Conservation (phyloP, 768 basidiomycete species). For the Mycena filopes region DNA sequence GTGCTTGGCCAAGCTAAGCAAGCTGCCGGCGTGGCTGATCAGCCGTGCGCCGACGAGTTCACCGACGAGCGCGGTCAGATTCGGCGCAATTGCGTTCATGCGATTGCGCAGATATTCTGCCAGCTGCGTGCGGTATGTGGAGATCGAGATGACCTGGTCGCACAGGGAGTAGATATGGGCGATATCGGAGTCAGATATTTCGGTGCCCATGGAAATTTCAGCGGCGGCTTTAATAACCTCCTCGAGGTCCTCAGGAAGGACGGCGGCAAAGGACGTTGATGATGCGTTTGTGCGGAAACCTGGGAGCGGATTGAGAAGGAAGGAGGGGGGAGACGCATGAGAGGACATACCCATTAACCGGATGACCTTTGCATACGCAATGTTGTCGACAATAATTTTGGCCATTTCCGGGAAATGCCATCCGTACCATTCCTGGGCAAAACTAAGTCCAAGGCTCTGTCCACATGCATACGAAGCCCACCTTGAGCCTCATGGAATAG, state of each 20-base stretch:
- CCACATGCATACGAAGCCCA: slow-evolving; percentile 45
- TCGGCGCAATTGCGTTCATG: slow-evolving; percentile 98
- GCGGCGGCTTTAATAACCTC: slow-evolving; percentile 94
- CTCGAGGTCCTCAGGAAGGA: slow-evolving; percentile 98
- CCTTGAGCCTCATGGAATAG: slow-evolving; percentile 99
- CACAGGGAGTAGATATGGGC: slow-evolving; percentile 96
- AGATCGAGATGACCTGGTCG: slow-evolving; percentile 98
- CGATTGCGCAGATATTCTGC: slow-evolving; percentile 97
- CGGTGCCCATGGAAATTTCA: slow-evolving; percentile 99
- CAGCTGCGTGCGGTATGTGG: slow-evolving; percentile 93
- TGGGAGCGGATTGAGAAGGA: slow-evolving; percentile 39
- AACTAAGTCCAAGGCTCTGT: not conserved
- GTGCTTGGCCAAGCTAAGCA: slow-evolving; percentile 96
- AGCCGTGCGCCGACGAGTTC: slow-evolving; percentile 93
- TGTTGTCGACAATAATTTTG: slow-evolving; percentile 97
- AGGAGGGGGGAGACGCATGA: not conserved
- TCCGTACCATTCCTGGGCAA: slow-evolving; percentile 95
- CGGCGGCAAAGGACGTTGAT: slow-evolving; percentile 84
- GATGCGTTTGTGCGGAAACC: slow-evolving; percentile 96
- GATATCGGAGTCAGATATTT: slow-evolving; percentile 97
- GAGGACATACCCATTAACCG: slow-evolving; percentile 82
- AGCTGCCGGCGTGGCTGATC: slow-evolving; percentile 95
- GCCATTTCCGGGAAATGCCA: slow-evolving; percentile 99
- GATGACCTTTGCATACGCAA: slow-evolving; percentile 96
- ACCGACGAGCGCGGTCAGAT: slow-evolving; percentile 91